A percentile compares a stretch with the other conserved stretches of the same genome.
phyloP scores from a whole-genome alignment of 1,139 yeast species.

The Blastobotrys ciferrii region DNA sequence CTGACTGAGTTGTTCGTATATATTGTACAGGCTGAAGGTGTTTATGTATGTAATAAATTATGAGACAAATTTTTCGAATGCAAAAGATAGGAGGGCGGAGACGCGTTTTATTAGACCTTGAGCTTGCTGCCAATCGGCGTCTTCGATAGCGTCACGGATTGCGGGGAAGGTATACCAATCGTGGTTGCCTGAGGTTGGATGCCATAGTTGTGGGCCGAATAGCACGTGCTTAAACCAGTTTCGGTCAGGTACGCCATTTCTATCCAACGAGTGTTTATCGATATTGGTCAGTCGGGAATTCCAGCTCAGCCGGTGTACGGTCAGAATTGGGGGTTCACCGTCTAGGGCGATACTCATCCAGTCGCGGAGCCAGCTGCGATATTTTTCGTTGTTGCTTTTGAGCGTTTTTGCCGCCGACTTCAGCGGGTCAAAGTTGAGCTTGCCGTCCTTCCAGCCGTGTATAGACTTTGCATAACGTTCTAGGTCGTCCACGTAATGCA shows the following conservation, averaged over 20 bases:
- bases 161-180: constrained; percentile 75
- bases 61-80: constrained; percentile 15
- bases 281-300: constrained; percentile 62
- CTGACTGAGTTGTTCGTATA: too few relatives aligned
- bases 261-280: constrained; percentile 52
- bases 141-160: constrained; percentile 61
- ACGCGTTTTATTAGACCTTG: constrained; percentile 54
- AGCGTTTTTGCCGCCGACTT: constrained; percentile 29
- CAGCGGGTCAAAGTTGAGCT: constrained; percentile 26
- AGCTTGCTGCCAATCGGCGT: constrained; percentile 52
- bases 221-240: constrained; percentile 67
- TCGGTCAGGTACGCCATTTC: constrained; percentile 51
- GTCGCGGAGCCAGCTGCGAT: constrained; percentile 48
- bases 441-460: constrained; percentile 10
- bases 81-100: constrained; percentile 33
- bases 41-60: neutral
- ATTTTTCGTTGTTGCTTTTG: constrained; percentile 29
- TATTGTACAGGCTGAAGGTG: neutral
- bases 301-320: constrained; percentile 77
- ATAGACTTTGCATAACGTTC: constrained; percentile 41
- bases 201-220: constrained; percentile 66
- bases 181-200: constrained; percentile 46
- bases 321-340: constrained; percentile 64
- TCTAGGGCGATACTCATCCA: constrained; percentile 48
- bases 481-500: constrained; percentile 49